These are phyloP conservation scores for Malbranchea cinnamomea DNA, from an alignment of 2,329 filamentous ascomycete genomes.

Conservation along the genomic window DNA sequence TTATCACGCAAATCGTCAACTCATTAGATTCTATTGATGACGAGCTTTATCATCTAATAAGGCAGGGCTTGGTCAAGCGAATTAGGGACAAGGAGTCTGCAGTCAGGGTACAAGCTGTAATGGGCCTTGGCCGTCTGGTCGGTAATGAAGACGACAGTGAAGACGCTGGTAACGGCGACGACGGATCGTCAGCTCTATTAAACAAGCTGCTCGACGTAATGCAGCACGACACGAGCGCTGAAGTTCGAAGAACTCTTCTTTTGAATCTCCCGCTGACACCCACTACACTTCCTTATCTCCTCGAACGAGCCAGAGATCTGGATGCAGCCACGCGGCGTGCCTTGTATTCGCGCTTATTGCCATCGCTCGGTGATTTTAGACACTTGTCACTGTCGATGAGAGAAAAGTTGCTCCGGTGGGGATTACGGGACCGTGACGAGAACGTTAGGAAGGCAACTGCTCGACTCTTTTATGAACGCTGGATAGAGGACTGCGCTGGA, in stretches of 20 bases:
- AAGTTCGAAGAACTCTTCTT: constrained; percentile 76
- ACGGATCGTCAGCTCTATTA: constrained; percentile 52
- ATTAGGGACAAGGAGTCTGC: constrained; percentile 89
- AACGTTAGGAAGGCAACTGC: constrained; percentile 85
- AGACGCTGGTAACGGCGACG: constrained; percentile 52
- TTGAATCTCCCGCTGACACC: constrained; percentile 81
- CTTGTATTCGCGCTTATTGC: constrained; percentile 74
- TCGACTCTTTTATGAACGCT: constrained; percentile 81
- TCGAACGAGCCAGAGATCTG: constrained; percentile 81
- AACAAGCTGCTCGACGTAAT: constrained; percentile 75
- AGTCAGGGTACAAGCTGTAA: constrained; percentile 79
- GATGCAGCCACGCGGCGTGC: constrained; percentile 72
- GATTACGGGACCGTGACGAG: constrained; percentile 83
- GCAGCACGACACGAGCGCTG: constrained; percentile 86
- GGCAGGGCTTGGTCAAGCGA: constrained; percentile 64
- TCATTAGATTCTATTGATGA: constrained; percentile 85
- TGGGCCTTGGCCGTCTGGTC: constrained; percentile 74
- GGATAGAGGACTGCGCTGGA: constrained; percentile 89
- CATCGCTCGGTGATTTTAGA: constrained; percentile 82
- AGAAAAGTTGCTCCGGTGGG: constrained; percentile 91
- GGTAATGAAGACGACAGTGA: constrained; percentile 55
- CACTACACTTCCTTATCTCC: constrained; percentile 66
- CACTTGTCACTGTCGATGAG: constrained; percentile 86
- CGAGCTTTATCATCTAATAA: constrained; percentile 70
- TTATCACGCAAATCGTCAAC: constrained; percentile 83